Evolutionary conservation across 192 early-diverging fungal genomes (phyloP).

Genomic region (Ambispora gerdemannii): DNA sequence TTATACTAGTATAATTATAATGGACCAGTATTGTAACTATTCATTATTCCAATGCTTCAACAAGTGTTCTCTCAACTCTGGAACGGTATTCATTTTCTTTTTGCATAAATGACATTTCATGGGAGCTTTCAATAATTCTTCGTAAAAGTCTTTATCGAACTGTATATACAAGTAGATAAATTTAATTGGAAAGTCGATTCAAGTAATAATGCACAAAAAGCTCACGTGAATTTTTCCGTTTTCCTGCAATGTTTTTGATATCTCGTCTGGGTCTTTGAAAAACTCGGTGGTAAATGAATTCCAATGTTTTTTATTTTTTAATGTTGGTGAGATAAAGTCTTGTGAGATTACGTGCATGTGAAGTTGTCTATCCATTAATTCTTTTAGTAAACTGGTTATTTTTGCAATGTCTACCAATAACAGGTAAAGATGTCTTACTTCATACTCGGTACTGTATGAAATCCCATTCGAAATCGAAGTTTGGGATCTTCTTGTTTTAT

Average conservation of each 20-base stretch:
- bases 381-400: no score
- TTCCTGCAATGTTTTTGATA: conserved; percentile 38
- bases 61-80: conserved; percentile 6
- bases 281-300: conserved; percentile 62
- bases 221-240: conserved; percentile 40
- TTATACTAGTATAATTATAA: no score
- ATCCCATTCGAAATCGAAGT: conserved; percentile 51
- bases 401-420: no score
- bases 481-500: conserved; percentile 27
- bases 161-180: not conserved
- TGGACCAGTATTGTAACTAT: no score
- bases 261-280: conserved; percentile 45
- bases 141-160: conserved; percentile 20
- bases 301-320: conserved; percentile 64
- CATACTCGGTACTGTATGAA: conserved; percentile 61
- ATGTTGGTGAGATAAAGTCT: conserved; percentile 48
- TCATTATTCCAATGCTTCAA: conserved; percentile 15
- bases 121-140: not conserved
- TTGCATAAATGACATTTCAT: conserved; percentile 23
- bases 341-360: conserved; percentile 65
- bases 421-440: conserved; percentile 37
- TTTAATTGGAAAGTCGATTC: not conserved
- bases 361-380: conserved; percentile 43
- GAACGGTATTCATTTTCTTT: conserved; percentile 3
- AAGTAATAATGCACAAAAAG: not conserved